These are phyloP conservation scores for Suillus subaureus DNA, from an alignment of 768 basidiomycete species.

Conservation along the genomic window DNA sequence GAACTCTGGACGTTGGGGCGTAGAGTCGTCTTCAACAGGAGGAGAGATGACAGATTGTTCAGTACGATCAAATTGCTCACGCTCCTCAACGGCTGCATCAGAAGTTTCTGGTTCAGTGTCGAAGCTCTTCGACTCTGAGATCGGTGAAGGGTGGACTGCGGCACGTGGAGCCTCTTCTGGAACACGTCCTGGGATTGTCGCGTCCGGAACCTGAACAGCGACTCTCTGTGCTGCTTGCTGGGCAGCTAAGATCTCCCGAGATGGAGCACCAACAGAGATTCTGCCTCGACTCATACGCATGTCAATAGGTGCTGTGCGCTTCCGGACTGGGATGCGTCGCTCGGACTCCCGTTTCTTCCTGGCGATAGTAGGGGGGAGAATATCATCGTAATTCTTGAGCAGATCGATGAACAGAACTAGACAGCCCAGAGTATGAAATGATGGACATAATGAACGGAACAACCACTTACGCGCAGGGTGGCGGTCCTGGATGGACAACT, in stretches of 20 bases:
- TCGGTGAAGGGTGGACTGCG: constrained; percentile 23
- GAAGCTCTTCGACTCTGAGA: constrained; percentile 21
- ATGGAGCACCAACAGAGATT: constrained; percentile 71
- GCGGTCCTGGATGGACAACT: constrained; percentile 89
- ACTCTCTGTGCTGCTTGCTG: constrained; percentile 65
- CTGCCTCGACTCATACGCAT: constrained; percentile 83
- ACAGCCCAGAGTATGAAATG: neutral
- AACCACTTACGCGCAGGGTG: constrained; percentile 69
- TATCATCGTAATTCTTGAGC: constrained; percentile 67
- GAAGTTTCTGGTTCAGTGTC: constrained; percentile 19
- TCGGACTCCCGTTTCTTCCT: constrained; percentile 89
- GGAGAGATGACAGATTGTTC: constrained; percentile 20
- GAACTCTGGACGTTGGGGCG: constrained; percentile 48
- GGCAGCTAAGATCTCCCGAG: constrained; percentile 69
- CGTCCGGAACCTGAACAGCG: constrained; percentile 34
- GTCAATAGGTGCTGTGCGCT: constrained; percentile 86
- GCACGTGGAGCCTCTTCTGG: constrained; percentile 17
- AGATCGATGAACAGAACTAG: constrained; percentile 86
- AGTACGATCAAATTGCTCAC: constrained; percentile 30
- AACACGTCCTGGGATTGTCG: constrained; percentile 15
- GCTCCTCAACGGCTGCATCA: constrained; percentile 11
- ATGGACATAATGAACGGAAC: neutral
- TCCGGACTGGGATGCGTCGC: constrained; percentile 78
- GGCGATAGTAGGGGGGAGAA: constrained; percentile 81
- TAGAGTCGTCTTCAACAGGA: constrained; percentile 18